phyloP scores from a whole-genome alignment of 164 flowering plant species.

The Cinnamomum micranthum region DNA sequence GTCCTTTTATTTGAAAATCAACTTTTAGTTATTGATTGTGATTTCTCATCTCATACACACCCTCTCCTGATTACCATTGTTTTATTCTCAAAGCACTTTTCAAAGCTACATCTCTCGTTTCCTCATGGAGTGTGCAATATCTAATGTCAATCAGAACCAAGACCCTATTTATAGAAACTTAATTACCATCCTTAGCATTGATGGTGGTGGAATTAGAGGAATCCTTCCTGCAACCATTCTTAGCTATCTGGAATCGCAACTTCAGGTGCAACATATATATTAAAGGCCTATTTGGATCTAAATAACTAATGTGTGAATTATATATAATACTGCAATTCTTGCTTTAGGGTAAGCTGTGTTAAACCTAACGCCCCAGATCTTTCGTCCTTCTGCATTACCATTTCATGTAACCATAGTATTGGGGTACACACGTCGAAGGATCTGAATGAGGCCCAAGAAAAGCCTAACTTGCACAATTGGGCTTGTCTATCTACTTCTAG shows the following conservation, averaged over 20 bases:
- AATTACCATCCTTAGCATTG: slow-evolving; percentile 13
- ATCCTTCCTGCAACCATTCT: slow-evolving; percentile 13
- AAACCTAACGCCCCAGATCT: background rate
- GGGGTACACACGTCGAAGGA: background rate
- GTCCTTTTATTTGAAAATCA: too few relatives aligned
- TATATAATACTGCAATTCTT: too few relatives aligned
- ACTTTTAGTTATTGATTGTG: background rate
- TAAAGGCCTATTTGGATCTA: background rate
- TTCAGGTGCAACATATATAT: slow-evolving; percentile 1
- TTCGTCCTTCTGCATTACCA: background rate
- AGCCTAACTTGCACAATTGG: background rate
- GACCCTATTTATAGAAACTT: background rate
- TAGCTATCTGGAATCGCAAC: slow-evolving; percentile 5
- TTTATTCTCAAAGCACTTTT: background rate
- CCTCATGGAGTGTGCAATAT: background rate
- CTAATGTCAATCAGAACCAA: background rate
- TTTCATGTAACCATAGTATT: too few relatives aligned
- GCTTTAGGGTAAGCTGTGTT: too few relatives aligned
- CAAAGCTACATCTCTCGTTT: background rate
- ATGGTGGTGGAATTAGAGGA: slow-evolving; percentile 10
- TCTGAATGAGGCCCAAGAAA: background rate
- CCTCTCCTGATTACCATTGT: background rate
- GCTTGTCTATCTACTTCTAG: background rate
- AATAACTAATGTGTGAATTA: too few relatives aligned
- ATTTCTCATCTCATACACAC: background rate